A percentile compares a stretch with the other conserved stretches of the same genome.
Conservation (phyloP, 2,329 filamentous ascomycete species). For the Diaporthe capsici region DNA sequence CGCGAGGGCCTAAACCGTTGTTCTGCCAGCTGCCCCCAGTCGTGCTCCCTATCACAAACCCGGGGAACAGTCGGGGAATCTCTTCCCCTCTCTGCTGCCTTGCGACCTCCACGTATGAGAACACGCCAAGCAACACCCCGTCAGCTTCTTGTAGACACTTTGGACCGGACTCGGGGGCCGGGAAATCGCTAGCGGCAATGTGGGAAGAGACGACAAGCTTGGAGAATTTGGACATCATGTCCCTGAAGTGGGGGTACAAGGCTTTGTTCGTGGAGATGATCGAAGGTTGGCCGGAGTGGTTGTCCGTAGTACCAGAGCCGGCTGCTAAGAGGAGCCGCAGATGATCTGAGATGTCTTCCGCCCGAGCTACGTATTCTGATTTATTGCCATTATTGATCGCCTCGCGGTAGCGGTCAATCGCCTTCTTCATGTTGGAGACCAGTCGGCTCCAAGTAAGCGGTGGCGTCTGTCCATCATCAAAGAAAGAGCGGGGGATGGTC, state of each 20-base stretch:
- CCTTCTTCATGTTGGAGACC: constrained; percentile 91
- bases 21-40: constrained; percentile 91
- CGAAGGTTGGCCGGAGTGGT: constrained; percentile 98
- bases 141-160: constrained; percentile 99
- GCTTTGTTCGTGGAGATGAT: constrained; percentile 99
- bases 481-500: constrained; percentile 84
- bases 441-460: constrained; percentile 91
- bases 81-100: constrained; percentile 93
- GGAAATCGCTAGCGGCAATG: constrained; percentile 96
- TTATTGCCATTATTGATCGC: constrained; percentile 87
- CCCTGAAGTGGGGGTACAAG: constrained; percentile 95
- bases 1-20: constrained; percentile 74
- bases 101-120: constrained; percentile 96
- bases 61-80: constrained; percentile 91
- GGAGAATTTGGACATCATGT: constrained; percentile 99
- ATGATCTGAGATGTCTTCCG: constrained; percentile 99
- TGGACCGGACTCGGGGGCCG: constrained; percentile 90
- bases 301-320: constrained; percentile 96
- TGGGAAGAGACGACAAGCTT: constrained; percentile 98
- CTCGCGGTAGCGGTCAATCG: constrained; percentile 90
- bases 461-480: constrained; percentile 86
- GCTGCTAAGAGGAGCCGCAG: constrained; percentile 93
- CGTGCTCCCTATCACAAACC: constrained; percentile 89
- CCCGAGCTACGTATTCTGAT: constrained; percentile 91
- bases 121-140: constrained; percentile 92